Base-by-base conservation (phyloP, 257 asterid species). In the Capsicum chinense region DNA sequence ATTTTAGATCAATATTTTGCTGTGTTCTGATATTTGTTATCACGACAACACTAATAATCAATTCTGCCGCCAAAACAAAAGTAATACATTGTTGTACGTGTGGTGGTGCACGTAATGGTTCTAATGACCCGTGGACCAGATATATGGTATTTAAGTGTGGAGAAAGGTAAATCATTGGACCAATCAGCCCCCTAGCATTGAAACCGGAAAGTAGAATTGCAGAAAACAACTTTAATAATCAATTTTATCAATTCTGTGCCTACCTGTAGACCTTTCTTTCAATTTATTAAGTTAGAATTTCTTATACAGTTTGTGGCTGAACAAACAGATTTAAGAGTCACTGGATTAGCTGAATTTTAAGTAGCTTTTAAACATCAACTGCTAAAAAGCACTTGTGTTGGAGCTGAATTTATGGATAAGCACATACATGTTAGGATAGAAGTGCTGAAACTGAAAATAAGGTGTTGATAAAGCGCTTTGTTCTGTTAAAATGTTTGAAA, bases 241-340 rank as follows among this genome's bases (percentile, higher is more conserved):
- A 71, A n/a, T 47, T 47, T 12, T 44, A 71, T 47, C 11, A 17
- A n/a, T 14, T n/a, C 7, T 44, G 10, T 47, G 79, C 44, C 17
- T 47, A 17, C 58, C 37, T 5, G 58, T 5, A 44, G 9, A 47
- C 57, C 58, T 47, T 71, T n/a, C 58, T 47, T 17, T 71, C 56
- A 71, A 71, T 44, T 71, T 71, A 17, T 50, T 71, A n/a, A 71
- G 79, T 37, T 71, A 71, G 58, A 71, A 70, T 69, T 42, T 16
- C 35, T 7, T 15, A 68, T 37, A 68, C 13, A 68, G 17, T 37
- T 37, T 68, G 52, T 37, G 26, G 37, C 0, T 68, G 50, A 59
- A 59, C 1, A 26, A 26, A 26, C 35, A n/a, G 12, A 17, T 21
- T 59, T 59, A 59, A 60, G 33, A 62, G 13, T 9, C n/a, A 4